These are phyloP conservation scores for Ceratobasidium sp. DNA, from an alignment of 1,284 basidiomycete species.

Conservation along the genomic window DNA sequence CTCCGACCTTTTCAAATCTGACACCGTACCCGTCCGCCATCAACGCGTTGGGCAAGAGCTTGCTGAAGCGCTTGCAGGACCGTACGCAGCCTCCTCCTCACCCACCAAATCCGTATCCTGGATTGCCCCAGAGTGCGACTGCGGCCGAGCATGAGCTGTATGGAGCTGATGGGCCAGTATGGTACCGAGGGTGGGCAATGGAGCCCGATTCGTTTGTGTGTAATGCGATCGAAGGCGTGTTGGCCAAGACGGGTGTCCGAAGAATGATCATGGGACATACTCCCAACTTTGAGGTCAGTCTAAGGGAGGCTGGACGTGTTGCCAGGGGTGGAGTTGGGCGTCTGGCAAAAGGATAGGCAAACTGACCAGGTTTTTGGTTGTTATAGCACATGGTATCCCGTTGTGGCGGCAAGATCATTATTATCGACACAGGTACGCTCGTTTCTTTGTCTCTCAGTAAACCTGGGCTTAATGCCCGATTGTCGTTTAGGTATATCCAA, in stretches of 20 bases:
- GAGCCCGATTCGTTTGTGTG: conserved; percentile 75
- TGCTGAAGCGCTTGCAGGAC: conserved; percentile 70
- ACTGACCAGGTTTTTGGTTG: too few species aligned
- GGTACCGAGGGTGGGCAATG: conserved; percentile 90
- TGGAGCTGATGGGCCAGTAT: conserved; percentile 77
- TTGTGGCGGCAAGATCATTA: conserved; percentile 85
- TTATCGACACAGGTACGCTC: conserved; percentile 80
- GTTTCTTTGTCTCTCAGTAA: background rate
- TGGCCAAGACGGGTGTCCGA: conserved; percentile 75
- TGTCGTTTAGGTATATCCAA: conserved; percentile 76
- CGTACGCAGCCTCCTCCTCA: conserved; percentile 74
- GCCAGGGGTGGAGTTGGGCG: background rate
- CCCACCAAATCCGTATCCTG: conserved; percentile 80
- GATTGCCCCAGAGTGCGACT: conserved; percentile 72
- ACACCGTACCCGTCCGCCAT: conserved; percentile 82
- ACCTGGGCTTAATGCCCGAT: background rate
- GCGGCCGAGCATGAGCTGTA: conserved; percentile 75
- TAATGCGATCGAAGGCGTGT: conserved; percentile 69
- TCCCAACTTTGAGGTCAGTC: conserved; percentile 76
- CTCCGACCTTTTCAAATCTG: conserved; percentile 73
- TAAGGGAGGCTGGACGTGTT: conserved; percentile 5
- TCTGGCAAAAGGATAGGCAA: background rate
- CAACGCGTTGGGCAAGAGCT: conserved; percentile 71
- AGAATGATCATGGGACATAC: conserved; percentile 96
- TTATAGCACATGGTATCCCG: conserved; percentile 75